Base-by-base conservation (phyloP, 129 eudicot species). In the Saposhnikovia divaricata region DNA sequence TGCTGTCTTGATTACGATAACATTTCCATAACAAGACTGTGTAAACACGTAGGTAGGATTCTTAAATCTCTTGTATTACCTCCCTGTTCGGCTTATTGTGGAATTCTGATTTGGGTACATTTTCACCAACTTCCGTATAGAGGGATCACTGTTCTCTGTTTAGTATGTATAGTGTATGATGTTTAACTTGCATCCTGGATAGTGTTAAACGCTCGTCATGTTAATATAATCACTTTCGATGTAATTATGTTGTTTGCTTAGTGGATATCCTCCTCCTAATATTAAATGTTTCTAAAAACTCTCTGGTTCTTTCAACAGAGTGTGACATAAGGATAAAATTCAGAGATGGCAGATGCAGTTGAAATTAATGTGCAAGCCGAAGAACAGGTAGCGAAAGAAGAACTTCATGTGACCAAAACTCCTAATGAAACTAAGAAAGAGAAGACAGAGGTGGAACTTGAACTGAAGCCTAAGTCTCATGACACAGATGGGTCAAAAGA, bases 401-500 rank as follows among this genome's bases (percentile, higher is more conserved):
- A 88, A 45, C 14, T 84, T 74, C 85, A 87, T 81, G 5, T 87
- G 84, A 75, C 83, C 1, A 84, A 87, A 81, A 81, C 38, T 27
- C 83, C 86, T 4, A 47, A 63, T 23, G 91, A 82, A 77, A 86
- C 59, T 75, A 81, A 70, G 75, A 73, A 50, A 76, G 89, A 83
- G 66, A 89, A 87, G 76, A 76, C 75, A 7, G 85, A 63, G 63
- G 86, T 87, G 83, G 89, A 87, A 65, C 42, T 83, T 27, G 87
- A 84, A 59, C 38, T 86, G 75, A 85, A 90, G 76, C 48, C 82
- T 23, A 90, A 87, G 77, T 89, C 91, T 31, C 75, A 70, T 31
- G 88, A 85, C 74, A 85, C 83, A 78, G 90, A 87, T 81, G 84
- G 85, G 83, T 68, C 81, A 77, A 85, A 83, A 83, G 89, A 83